A percentile compares a stretch with the other conserved stretches of the same genome.
Conservation (phyloP, 257 asterid genomes). For the Scutellaria galericulata region DNA sequence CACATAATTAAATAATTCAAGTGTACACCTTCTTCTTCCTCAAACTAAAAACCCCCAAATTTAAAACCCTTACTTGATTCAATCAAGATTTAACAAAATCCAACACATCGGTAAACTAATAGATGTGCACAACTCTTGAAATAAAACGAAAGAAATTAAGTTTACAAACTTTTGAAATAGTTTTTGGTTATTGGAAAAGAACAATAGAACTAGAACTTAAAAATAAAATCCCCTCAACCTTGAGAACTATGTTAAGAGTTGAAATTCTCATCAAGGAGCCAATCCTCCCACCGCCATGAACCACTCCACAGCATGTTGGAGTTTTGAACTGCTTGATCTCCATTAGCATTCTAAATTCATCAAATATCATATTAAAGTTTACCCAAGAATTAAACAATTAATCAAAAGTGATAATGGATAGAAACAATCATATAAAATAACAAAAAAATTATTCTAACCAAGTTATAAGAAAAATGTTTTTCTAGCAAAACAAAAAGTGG, state of each 20-base stretch:
- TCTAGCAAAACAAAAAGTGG: too few species aligned
- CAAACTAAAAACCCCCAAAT: too few species aligned
- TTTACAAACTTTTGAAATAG: background rate
- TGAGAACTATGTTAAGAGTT: slow-evolving; percentile 25
- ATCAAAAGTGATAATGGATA: too few species aligned
- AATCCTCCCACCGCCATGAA: slow-evolving; percentile 50
- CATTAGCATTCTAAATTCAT: slow-evolving; percentile 37
- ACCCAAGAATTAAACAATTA: background rate
- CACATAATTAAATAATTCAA: too few species aligned
- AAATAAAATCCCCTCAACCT: background rate
- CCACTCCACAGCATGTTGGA: slow-evolving; percentile 20
- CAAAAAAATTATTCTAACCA: background rate
- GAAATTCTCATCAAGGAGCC: slow-evolving; percentile 42
- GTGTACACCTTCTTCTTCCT: too few species aligned
- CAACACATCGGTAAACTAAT: too few species aligned
- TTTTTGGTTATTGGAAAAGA: background rate
- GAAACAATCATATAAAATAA: too few species aligned
- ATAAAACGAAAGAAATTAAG: too few species aligned
- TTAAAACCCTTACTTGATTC: too few species aligned
- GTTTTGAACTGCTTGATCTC: slow-evolving; percentile 2
- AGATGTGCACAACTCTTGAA: too few species aligned
- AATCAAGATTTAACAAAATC: too few species aligned
- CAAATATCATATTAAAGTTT: background rate
- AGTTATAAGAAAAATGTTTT: background rate
- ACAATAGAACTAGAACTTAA: too few species aligned